Conservation (phyloP, 2,329 filamentous ascomycete genomes). For the Xylaria sp. region DNA sequence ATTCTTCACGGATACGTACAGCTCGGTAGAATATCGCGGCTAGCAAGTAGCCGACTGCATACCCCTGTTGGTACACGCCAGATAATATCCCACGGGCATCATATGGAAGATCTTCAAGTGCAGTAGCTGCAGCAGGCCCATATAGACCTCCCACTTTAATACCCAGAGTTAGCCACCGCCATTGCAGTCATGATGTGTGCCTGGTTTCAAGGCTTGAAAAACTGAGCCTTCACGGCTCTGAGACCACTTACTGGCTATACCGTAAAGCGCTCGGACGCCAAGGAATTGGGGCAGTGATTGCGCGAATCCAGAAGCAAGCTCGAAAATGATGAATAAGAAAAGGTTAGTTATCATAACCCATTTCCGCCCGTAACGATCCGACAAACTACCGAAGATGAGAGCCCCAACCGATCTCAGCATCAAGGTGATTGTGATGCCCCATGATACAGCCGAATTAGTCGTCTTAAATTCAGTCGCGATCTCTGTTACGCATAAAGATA, state of each 20-base stretch:
- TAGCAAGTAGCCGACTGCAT: conserved; percentile 30
- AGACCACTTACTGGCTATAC: conserved; percentile 29
- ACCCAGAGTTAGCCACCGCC: not conserved
- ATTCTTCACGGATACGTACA: conserved; percentile 14
- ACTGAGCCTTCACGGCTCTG: not conserved
- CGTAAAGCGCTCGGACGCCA: conserved; percentile 35
- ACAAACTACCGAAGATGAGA: conserved; percentile 32
- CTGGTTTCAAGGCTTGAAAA: not conserved
- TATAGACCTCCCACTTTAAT: conserved; percentile 36
- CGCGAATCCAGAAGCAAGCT: conserved; percentile 37
- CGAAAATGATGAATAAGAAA: conserved; percentile 36
- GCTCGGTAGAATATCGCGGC: conserved; percentile 39
- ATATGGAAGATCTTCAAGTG: conserved; percentile 38
- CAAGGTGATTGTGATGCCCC: conserved; percentile 38
- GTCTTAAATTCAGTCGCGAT: conserved; percentile 36
- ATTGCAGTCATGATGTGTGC: not conserved
- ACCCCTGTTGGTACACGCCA: conserved; percentile 34
- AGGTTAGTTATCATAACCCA: conserved; percentile 36
- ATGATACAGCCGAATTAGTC: conserved; percentile 35
- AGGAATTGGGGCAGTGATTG: conserved; percentile 37
- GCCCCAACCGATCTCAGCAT: conserved; percentile 38
- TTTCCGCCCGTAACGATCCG: conserved; percentile 38
- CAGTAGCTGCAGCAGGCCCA: conserved; percentile 37
- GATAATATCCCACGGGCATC: conserved; percentile 37
- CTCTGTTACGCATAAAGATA: conserved; percentile 37